Base-by-base conservation (phyloP, 2,329 filamentous ascomycete species). In the Botrytis byssoidea region DNA sequence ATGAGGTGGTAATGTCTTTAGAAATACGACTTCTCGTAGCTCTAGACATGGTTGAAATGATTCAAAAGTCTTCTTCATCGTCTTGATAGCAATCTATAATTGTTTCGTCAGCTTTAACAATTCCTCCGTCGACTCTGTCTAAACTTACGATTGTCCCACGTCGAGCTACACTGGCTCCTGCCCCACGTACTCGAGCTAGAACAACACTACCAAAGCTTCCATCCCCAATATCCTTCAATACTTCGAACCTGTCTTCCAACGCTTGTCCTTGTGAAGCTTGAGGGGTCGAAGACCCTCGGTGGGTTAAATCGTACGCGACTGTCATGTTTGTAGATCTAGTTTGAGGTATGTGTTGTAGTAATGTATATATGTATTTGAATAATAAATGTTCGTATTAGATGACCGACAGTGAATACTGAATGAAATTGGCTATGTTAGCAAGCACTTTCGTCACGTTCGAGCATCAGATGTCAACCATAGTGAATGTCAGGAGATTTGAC, bases 51-150 rank as follows among this genome's bases (percentile, higher is more conserved):
- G 92, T 25, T 89, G 85, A 81, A 98, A 94, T 2, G 93, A 97
- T 79, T 98, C 95, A 80, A 98, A 99, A 0, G 92, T 95, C 89
- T 99, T 99, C 88, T 99, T 99, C 96, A 99, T 99, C 9, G 96
- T 98, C 85, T 99, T 99, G 85, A 99, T 98, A 61, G 96, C 96
- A 80, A 99, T 93, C 96, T 98, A 78, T 72, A 60, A 73, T 57
- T 6, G 3, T 51, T 42, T 57, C 35, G 72, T 80, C 55, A 79
- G 77, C 67, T 59, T 46, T 22, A 20, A 70, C 69, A 66, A 69
- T 74, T 74, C 35, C 22, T 69, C 40, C 68, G 72, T 57, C 20
- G 37, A 67, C 32, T 40, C 42, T 29, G 44, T 37, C 55, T 37
- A 68, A 76, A 86, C 91, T 87, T 90, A 98, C 95, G 86, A 98